Percentiles rank a stretch among this genome's conserved stretches.
These are phyloP conservation scores for Zasmidium angulare DNA, from an alignment of 2,329 filamentous ascomycete genomes.

Conservation along the genomic window DNA sequence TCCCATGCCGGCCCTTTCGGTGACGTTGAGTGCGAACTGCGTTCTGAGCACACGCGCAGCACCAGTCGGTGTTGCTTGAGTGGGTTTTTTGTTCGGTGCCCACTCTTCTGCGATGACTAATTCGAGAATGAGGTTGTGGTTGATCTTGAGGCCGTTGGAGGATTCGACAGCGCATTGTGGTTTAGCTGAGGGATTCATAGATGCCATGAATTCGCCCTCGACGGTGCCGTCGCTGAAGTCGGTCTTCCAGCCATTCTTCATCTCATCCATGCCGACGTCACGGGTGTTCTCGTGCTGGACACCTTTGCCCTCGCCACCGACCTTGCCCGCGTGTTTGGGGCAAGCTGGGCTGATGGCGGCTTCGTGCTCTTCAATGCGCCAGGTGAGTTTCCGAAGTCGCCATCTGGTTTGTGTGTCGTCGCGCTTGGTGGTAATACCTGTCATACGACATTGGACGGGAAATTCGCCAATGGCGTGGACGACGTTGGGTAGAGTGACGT, in stretches of 20 bases:
- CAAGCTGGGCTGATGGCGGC: slow-evolving; percentile 79
- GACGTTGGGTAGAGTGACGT: slow-evolving; percentile 76
- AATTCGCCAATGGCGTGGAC: slow-evolving; percentile 85
- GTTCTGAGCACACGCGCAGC: slow-evolving; percentile 88
- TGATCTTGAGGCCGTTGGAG: slow-evolving; percentile 71
- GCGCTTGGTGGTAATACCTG: slow-evolving; percentile 76
- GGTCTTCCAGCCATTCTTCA: slow-evolving; percentile 89
- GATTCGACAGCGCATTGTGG: slow-evolving; percentile 77
- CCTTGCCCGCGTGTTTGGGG: slow-evolving; percentile 67
- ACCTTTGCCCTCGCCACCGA: slow-evolving; percentile 67
- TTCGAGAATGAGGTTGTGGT: slow-evolving; percentile 85
- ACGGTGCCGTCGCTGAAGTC: slow-evolving; percentile 68
- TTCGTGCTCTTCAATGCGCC: slow-evolving; percentile 87
- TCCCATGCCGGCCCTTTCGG: slow-evolving; percentile 79
- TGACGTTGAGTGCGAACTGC: slow-evolving; percentile 81
- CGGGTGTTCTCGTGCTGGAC: slow-evolving; percentile 72
- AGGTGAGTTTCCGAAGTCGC: slow-evolving; percentile 87
- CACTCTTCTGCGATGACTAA: slow-evolving; percentile 94
- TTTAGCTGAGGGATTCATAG: slow-evolving; percentile 60
- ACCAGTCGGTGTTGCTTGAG: slow-evolving; percentile 79
- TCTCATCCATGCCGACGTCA: slow-evolving; percentile 74
- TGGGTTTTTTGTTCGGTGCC: slow-evolving; percentile 66
- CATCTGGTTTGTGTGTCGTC: slow-evolving; percentile 72
- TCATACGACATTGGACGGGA: slow-evolving; percentile 74
- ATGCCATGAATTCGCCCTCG: slow-evolving; percentile 74